Evolutionary conservation across 2,329 filamentous ascomycete species (phyloP).

Genomic region (Fusarium zealandicum): DNA sequence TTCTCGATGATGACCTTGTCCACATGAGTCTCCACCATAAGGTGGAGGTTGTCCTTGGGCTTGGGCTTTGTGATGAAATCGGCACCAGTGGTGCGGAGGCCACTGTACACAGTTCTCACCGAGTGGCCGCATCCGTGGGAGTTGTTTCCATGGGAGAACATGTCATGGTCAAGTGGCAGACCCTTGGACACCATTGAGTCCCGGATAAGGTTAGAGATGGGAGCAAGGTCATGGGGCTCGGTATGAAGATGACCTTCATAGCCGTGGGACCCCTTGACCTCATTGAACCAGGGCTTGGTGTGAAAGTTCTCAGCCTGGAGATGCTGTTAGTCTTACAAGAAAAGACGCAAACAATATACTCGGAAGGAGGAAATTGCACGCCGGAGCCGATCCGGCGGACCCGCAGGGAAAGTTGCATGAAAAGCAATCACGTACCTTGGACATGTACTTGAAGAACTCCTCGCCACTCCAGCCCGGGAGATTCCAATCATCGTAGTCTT

Average conservation of each 20-base stretch:
- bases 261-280: slow-evolving; percentile 56
- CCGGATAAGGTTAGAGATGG: slow-evolving; percentile 62
- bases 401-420: not conserved
- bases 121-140: slow-evolving; percentile 64
- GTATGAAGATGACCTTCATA: slow-evolving; percentile 60
- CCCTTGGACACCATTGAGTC: slow-evolving; percentile 63
- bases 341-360: not conserved
- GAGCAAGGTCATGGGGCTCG: slow-evolving; percentile 65
- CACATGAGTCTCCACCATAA: slow-evolving; percentile 57
- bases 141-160: slow-evolving; percentile 61
- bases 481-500: slow-evolving; percentile 62
- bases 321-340: not conserved
- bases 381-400: not conserved
- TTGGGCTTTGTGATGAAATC: slow-evolving; percentile 57
- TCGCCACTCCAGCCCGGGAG: slow-evolving; percentile 63
- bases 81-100: slow-evolving; percentile 59
- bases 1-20: slow-evolving; percentile 59
- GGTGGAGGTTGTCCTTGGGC: slow-evolving; percentile 53
- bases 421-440: slow-evolving; percentile 50
- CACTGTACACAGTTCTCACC: slow-evolving; percentile 59
- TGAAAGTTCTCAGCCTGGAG: slow-evolving; percentile 63
- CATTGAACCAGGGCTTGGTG: slow-evolving; percentile 63
- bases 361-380: not conserved
- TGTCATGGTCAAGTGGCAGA: slow-evolving; percentile 62
- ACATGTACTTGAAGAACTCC: slow-evolving; percentile 64